Base-by-base conservation (phyloP, 192 early-diverging fungal species). In the Backusella australiensis region DNA sequence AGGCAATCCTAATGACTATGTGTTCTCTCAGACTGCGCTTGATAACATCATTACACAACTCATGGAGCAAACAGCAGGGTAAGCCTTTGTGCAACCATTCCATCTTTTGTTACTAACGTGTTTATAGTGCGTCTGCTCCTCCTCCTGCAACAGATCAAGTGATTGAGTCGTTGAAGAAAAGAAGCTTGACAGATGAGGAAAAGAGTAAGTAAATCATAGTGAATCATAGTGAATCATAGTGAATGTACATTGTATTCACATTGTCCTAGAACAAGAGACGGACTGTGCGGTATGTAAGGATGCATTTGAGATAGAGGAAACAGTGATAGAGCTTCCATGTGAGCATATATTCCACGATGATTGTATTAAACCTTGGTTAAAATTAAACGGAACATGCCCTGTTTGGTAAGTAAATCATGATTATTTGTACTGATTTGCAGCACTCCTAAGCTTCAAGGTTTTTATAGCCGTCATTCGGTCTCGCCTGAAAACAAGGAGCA, bases 201-300 rank as follows among this genome's bases (percentile, higher is more conserved):
- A 74, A 87, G 34, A 85, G 67, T 83, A 74, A 11, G 46, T 11
- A 3, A 63, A 1, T 6, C 8, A 23, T 23, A 23, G 23, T 11
- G 9, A 63, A 1, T 6, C 8, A 23, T 23, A 23, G 23, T 11
- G 9, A 63, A 1, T 17, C 8, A 32, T 32, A 32, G 32, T 3
- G 32, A 32, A 32, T 32, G 0, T 32, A 32, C 0, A 3, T 32
- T 32, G 32, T 32, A 32, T 32, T 32, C 2, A 32, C 32, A 32
- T 32, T 2, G 32, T 32, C 11, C 65, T 72, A 81, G 91, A 83
- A 23, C 83, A 87, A 75, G 91, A 95, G 49, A 68, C 80, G 17
- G 93, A 96, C 36, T 98, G 96, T 73, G 84, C 92, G 2, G 90
- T 99, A 11, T 99, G 96, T 78, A 95, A 95, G 81, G 97, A 98